phyloP scores from a whole-genome alignment of 2,329 filamentous ascomycete genomes.

The Neocatenulostroma microsporum region DNA sequence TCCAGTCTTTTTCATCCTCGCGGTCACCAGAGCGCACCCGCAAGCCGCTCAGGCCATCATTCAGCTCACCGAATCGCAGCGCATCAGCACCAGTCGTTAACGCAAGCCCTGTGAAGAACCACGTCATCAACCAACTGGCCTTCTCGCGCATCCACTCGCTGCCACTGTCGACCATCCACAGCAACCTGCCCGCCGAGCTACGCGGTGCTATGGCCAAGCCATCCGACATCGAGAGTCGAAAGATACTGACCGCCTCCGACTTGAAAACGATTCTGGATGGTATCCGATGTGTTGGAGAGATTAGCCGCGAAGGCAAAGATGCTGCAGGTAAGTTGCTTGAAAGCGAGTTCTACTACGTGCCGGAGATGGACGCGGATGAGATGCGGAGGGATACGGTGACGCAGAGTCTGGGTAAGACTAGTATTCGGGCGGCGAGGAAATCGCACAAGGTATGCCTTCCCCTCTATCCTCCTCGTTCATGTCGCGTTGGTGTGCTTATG shows the following conservation, averaged over 20 bases:
- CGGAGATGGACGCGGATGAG: slow-evolving; percentile 74
- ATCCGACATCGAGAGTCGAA: slow-evolving; percentile 21
- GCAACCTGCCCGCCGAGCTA: slow-evolving; percentile 65
- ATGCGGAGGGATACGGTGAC: slow-evolving; percentile 74
- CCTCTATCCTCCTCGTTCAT: background rate
- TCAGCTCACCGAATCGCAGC: slow-evolving; percentile 22
- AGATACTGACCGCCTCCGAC: slow-evolving; percentile 49
- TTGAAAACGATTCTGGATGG: slow-evolving; percentile 65
- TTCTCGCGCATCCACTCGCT: slow-evolving; percentile 89
- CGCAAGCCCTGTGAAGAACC: slow-evolving; percentile 58
- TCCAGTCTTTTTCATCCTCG: slow-evolving; percentile 70
- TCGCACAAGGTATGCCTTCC: slow-evolving; percentile 75
- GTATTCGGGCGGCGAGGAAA: slow-evolving; percentile 81
- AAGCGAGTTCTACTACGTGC: slow-evolving; percentile 95
- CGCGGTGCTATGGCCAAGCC: slow-evolving; percentile 27
- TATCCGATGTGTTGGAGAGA: slow-evolving; percentile 76
- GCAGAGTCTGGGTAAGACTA: slow-evolving; percentile 78
- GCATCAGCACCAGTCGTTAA: slow-evolving; percentile 16
- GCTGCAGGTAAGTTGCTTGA: slow-evolving; percentile 88
- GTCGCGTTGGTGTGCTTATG: slow-evolving; percentile 3
- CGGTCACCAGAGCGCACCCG: slow-evolving; percentile 51
- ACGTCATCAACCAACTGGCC: slow-evolving; percentile 89
- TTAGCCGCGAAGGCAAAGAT: slow-evolving; percentile 85
- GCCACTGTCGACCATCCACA: slow-evolving; percentile 80
- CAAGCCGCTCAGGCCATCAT: slow-evolving; percentile 24